Base-by-base conservation (phyloP, 2,329 filamentous ascomycete species). In the Colletotrichum magnum region DNA sequence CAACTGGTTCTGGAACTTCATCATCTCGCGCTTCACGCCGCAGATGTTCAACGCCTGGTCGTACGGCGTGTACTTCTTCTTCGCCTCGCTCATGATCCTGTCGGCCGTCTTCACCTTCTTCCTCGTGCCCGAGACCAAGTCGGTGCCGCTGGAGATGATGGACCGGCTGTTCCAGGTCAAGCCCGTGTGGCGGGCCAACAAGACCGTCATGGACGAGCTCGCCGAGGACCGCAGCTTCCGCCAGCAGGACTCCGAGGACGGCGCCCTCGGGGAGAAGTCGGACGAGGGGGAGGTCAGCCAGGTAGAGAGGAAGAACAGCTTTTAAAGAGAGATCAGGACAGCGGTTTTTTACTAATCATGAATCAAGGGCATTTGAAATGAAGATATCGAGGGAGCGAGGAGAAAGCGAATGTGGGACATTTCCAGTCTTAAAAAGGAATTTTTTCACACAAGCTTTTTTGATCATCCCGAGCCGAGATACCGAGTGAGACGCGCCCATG, bases 1-100 rank as follows among this genome's bases (percentile, higher is more conserved):
- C 79, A 93, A 94, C 79, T 94, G 92, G 92, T 85, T 91, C 74
- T 91, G 83, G 83, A 93, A 93, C 78, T 93, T 93, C 77, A 84
- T 93, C 75, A 87, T 93, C 72, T 86, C 86, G 0, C 85, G 90
- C 12, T 93, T 91, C 81, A 93, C 89, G 0, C 89, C 87, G 28
- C 87, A 91, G 72, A 92, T 92, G 88, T 87, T 90, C 72, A 75
- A 81, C 24, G 78, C 81, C 9, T 86, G 88, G 83, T 80, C 82
- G n/a, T 92, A 87, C 73, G 90, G 89, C 26, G 89, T 91, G 0
- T 92, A 91, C 78, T 88, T 92, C 73, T 91, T 93, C 83, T 93
- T 93, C 72, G 90, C 89, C 2, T 83, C 85, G 0, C 81, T 92
- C 54, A 91, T 91, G 84, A 77, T 91, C 13, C 68, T 86, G 10